A percentile compares a stretch with the other conserved stretches of the same genome.
phyloP scores from a whole-genome alignment of 169 alveolate species.

The Neospora caninum region DNA sequence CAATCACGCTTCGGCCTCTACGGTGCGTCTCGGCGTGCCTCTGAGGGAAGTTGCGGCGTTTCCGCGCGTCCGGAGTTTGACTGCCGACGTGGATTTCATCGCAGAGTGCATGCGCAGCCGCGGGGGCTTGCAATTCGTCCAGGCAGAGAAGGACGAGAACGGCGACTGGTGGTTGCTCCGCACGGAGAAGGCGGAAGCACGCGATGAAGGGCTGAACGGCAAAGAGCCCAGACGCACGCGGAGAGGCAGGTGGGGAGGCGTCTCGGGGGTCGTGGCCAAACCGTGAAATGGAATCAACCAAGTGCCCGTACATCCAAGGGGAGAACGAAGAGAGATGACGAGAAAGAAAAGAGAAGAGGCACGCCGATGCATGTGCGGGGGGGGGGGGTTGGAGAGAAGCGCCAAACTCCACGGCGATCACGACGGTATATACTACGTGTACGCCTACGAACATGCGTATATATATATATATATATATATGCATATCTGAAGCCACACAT shows the following conservation, averaged over 20 bases:
- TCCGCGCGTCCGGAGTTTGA: conserved; percentile 23
- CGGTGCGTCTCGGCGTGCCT: conserved; percentile 1
- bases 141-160: neutral
- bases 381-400: no score
- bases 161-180: neutral
- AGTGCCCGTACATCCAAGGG: no score
- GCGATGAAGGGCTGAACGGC: neutral
- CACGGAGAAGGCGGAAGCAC: neutral
- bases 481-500: neutral
- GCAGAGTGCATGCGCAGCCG: conserved; percentile 2
- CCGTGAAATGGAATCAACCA: neutral
- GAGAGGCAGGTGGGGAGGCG: neutral
- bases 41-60: conserved; percentile 29
- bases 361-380: neutral
- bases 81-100: conserved; percentile 5
- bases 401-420: no score
- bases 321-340: neutral
- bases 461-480: neutral
- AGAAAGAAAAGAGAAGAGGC: neutral
- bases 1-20: neutral
- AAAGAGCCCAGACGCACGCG: neutral
- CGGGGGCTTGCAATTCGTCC: conserved; percentile 38
- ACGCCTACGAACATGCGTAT: neutral
- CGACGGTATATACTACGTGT: no score
- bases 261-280: neutral